Percentiles rank a stretch among this genome's conserved stretches.
Conservation (phyloP, 2,329 filamentous ascomycete species). For the Corynespora cassiicola region DNA sequence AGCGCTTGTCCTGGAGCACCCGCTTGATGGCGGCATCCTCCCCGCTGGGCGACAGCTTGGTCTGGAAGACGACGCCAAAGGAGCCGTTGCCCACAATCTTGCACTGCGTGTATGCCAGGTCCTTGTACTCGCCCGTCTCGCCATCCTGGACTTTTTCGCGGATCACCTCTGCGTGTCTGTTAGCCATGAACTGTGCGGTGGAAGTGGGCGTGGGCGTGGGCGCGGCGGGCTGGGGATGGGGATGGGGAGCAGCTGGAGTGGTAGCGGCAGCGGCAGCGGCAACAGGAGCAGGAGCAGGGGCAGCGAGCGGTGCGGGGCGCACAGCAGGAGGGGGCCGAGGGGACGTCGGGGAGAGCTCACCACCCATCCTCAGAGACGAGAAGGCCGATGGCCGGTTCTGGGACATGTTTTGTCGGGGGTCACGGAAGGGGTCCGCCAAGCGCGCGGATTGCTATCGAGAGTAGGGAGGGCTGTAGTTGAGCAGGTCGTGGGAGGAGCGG, state of each 20-base stretch:
- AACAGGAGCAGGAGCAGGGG: constrained; percentile 7
- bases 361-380: constrained; percentile 91
- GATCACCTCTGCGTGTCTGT: constrained; percentile 78
- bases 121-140: constrained; percentile 92
- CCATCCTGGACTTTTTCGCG: constrained; percentile 99
- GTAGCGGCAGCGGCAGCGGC: too few species aligned
- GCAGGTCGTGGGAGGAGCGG: constrained; percentile 52
- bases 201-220: constrained; percentile 3
- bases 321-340: constrained; percentile 2
- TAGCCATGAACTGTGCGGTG: constrained; percentile 32
- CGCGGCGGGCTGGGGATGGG: too few species aligned
- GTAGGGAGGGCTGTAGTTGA: constrained; percentile 51
- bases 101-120: constrained; percentile 98
- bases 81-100: constrained; percentile 99
- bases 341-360: too few species aligned
- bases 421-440: constrained; percentile 31
- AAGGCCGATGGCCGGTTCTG: constrained; percentile 92
- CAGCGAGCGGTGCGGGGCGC: constrained; percentile 15
- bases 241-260: too few species aligned
- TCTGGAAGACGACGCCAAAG: constrained; percentile 98
- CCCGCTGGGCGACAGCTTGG: constrained; percentile 95
- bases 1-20: constrained; percentile 97
- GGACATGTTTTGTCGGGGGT: constrained; percentile 69
- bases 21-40: constrained; percentile 99
- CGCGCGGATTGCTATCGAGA: constrained; percentile 49